phyloP scores from a whole-genome alignment of 306 rosid species.

The Medicago ruthenica region DNA sequence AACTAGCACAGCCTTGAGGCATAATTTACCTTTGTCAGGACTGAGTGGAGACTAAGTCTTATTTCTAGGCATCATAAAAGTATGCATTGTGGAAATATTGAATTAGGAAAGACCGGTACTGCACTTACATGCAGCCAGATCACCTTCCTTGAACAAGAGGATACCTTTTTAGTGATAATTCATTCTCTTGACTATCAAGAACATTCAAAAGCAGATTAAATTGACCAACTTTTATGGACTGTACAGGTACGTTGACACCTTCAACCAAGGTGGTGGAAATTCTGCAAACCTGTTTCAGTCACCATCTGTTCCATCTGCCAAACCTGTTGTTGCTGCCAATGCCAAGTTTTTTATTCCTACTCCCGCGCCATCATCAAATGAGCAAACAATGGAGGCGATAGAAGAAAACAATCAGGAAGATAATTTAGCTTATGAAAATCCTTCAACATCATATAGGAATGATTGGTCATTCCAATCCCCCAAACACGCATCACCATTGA shows the following conservation, averaged over 20 bases:
- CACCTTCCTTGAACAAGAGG: conserved; percentile 22
- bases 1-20: background rate
- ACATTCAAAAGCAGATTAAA: conserved; percentile 21
- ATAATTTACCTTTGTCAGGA: conserved; percentile 2
- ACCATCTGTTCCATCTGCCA: conserved; percentile 64
- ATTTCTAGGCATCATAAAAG: conserved; percentile 35
- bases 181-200: background rate
- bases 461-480: conserved; percentile 55
- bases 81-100: conserved; percentile 7
- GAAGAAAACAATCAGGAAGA: conserved; percentile 63
- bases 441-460: conserved; percentile 56
- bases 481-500: conserved; percentile 33
- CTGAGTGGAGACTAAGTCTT: background rate
- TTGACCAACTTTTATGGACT: conserved; percentile 34
- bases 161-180: conserved; percentile 24
- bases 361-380: conserved; percentile 57
- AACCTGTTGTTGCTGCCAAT: conserved; percentile 65
- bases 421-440: conserved; percentile 44
- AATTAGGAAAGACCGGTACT: conserved; percentile 25
- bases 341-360: conserved; percentile 85
- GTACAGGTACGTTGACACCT: conserved; percentile 93
- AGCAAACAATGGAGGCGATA: conserved; percentile 61
- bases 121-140: conserved; percentile 18
- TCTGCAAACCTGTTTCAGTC: conserved; percentile 70
- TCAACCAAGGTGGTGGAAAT: conserved; percentile 80